Conservation (phyloP, 306 rosid species). For the Cicer yamashitae region DNA sequence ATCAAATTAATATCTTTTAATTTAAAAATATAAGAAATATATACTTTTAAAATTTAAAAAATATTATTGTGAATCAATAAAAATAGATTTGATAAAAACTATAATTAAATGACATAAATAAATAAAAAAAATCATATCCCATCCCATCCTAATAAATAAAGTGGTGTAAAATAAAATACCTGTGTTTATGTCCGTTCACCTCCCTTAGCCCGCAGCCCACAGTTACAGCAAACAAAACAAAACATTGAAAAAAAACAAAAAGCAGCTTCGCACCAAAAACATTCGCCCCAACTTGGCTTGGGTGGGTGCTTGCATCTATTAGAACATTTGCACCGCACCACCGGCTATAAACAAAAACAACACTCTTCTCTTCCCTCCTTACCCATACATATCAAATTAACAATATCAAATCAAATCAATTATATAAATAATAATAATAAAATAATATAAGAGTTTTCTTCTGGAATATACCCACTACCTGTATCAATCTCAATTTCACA, state of each 20-base stretch:
- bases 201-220: constrained; percentile 38
- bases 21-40: neutral
- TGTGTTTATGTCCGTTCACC: constrained; percentile 42
- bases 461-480: constrained; percentile 42
- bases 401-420: neutral
- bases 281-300: constrained; percentile 6
- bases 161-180: neutral
- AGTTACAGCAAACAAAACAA: constrained; percentile 7
- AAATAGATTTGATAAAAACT: no score
- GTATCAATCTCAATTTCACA: constrained; percentile 19
- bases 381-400: constrained; percentile 15
- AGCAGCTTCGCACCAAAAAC: constrained; percentile 36
- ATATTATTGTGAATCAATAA: no score
- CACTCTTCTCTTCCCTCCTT: neutral
- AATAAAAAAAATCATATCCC: neutral
- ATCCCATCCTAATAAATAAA: neutral
- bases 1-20: no score
- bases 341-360: no score
- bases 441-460: constrained; percentile 10
- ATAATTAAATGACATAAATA: neutral
- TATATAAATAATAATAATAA: neutral
- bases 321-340: no score
- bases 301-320: no score
- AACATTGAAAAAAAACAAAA: neutral
- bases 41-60: no score